Evolutionary conservation across 768 basidiomycete species (phyloP).

Genomic region (Pleurotus sapidus): DNA sequence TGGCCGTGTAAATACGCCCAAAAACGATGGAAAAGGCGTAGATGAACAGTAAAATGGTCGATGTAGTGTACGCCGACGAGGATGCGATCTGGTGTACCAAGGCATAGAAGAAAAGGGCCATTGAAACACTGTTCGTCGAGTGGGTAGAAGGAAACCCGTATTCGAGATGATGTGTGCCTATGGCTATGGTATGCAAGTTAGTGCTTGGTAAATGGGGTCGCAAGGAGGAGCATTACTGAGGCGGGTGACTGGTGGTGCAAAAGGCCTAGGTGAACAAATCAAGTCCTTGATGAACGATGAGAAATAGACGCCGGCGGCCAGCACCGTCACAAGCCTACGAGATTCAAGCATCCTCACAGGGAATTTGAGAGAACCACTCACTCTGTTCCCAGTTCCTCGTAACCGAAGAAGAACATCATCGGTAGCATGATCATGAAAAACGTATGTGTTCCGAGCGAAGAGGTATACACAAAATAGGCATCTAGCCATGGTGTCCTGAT

Average conservation of each 20-base stretch:
- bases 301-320: constrained; percentile 81
- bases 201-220: not conserved
- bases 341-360: not conserved
- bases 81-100: constrained; percentile 53
- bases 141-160: constrained; percentile 98
- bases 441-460: constrained; percentile 78
- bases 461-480: constrained; percentile 80
- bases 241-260: constrained; percentile 87
- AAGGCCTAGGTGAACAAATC: constrained; percentile 87
- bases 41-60: constrained; percentile 42
- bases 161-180: constrained; percentile 80
- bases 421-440: constrained; percentile 94
- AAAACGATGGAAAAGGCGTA: constrained; percentile 76
- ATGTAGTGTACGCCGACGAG: constrained; percentile 34
- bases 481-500: constrained; percentile 71
- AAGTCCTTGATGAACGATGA: constrained; percentile 88
- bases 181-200: constrained; percentile 37
- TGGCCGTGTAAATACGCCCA: constrained; percentile 80
- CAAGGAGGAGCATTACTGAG: constrained; percentile 47
- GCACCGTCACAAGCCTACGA: constrained; percentile 60
- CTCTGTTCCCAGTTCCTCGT: constrained; percentile 69
- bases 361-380: constrained; percentile 33
- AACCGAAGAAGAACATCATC: constrained; percentile 86
- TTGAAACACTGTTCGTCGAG: constrained; percentile 86
- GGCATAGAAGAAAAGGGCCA: constrained; percentile 77